Evolutionary conservation across 176 grass and related monocot genomes (phyloP).

Genomic region (Zoysia pacifica): DNA sequence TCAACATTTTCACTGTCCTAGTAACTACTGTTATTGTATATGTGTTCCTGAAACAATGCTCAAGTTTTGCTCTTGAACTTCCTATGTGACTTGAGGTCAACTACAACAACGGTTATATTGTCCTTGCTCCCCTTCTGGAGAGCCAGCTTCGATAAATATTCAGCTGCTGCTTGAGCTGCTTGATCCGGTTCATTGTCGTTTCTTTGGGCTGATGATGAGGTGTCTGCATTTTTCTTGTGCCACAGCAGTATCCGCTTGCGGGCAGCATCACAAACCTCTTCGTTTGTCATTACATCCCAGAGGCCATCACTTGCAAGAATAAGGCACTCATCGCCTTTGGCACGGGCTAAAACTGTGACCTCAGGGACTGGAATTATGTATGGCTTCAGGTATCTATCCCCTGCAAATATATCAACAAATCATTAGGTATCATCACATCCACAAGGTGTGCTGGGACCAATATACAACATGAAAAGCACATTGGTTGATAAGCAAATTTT

Average conservation of each 20-base stretch:
- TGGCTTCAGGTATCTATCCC: slow-evolving; percentile 83
- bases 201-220: slow-evolving; percentile 32
- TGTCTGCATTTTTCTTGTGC: slow-evolving; percentile 69
- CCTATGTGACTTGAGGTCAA: slow-evolving; percentile 81
- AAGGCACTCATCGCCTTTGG: slow-evolving; percentile 82
- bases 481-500: background rate
- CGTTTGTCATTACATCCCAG: slow-evolving; percentile 89
- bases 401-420: slow-evolving; percentile 41
- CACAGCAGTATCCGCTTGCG: slow-evolving; percentile 66
- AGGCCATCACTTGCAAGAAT: slow-evolving; percentile 86
- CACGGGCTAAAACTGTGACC: slow-evolving; percentile 58
- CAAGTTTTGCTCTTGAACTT: slow-evolving; percentile 72
- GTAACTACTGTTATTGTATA: slow-evolving; percentile 16
- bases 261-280: slow-evolving; percentile 77
- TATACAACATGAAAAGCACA: background rate
- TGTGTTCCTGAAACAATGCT: slow-evolving; percentile 16
- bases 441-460: background rate
- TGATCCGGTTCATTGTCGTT: slow-evolving; percentile 45
- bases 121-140: slow-evolving; percentile 84
- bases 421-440: background rate
- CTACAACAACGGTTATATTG: slow-evolving; percentile 72
- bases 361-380: slow-evolving; percentile 85
- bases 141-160: slow-evolving; percentile 70
- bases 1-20: slow-evolving; percentile 36
- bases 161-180: slow-evolving; percentile 66